phyloP scores from a whole-genome alignment of 345 rosid species.

The Rubroshorea leprosula region DNA sequence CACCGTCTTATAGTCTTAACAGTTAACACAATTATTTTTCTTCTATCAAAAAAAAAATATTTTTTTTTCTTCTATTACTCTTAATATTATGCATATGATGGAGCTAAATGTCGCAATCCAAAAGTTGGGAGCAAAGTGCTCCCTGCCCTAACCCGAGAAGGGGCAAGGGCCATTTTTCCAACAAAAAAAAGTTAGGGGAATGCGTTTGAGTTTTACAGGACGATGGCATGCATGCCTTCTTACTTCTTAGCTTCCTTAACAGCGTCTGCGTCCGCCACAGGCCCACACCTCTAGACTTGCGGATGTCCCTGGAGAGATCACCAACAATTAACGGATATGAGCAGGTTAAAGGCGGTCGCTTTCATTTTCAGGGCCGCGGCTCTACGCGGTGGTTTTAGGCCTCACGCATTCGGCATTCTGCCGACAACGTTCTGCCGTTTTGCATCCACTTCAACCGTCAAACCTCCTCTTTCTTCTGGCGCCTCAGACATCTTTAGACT shows the following conservation, averaged over 20 bases:
- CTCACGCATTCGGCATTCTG: neutral
- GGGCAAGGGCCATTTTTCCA: no score
- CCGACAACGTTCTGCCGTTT: neutral
- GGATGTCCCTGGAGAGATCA: neutral
- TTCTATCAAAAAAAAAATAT: no score
- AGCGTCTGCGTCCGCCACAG: no score
- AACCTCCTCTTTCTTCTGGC: neutral
- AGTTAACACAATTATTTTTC: no score
- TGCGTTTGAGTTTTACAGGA: no score
- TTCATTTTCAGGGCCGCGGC: neutral
- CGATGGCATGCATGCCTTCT: no score
- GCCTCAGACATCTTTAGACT: neutral
- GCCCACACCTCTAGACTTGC: neutral
- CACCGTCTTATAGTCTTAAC: no score
- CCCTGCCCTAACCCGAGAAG: neutral
- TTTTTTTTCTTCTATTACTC: no score
- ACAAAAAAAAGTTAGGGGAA: no score
- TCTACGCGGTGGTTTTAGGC: neutral
- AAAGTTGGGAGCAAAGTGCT: neutral
- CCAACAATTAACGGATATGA: neutral
- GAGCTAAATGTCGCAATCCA: neutral
- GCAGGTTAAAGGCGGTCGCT: neutral
- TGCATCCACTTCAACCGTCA: conserved; percentile 1
- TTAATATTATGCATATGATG: no score
- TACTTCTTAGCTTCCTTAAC: no score